Base-by-base conservation (phyloP, 2,329 filamentous ascomycete genomes). In the Fusarium falciforme region DNA sequence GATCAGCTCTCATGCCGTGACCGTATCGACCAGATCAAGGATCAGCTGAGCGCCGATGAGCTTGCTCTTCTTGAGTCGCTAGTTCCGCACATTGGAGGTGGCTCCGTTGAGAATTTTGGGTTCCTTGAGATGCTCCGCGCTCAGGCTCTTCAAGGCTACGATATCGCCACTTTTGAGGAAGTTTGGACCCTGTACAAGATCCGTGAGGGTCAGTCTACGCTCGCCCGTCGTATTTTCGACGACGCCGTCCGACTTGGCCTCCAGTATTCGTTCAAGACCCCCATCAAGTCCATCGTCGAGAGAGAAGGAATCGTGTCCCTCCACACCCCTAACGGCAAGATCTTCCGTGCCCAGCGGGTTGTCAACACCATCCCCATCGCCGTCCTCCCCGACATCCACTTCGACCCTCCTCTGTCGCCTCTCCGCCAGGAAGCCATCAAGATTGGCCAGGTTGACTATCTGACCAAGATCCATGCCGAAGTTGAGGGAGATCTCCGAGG, bases 361-460 rank as follows among this genome's bases (percentile, higher is more conserved):
- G 61, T 82, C 25, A 76, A 67, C 62, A 80, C 80, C 8, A 76
- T 80, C 1, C 80, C 80, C 10, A 58, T 76, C 14, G 61, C 49
- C 22, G 72, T 74, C 14, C 69, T 77, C 5, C 33, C 61, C 5
- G 54, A 36, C 8, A 64, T 77, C 38, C 20, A 61, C 4, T 77
- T 77, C 59, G 61, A 67, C 17, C 76, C 74, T 14, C 74, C 76
- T 2, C 33, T 77, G 25, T 75, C 72, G 1, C 58, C 63, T 12
- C 64, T 70, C 2, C 74, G 73, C 38, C 69, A 64, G 11, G 73
- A 76, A 20, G 74, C 74, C 14, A 68, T 72, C 14, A 40, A 64
- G 40, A 60, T 63, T 6, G 66, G 64, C 11, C 76, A 77, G 17
- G 40, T 75, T 14, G 69, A 76, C 22, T 66, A 74, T 27, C 27